These are phyloP conservation scores for Taphrina deformans DNA, from an alignment of 1,139 yeast species.

Conservation along the genomic window DNA sequence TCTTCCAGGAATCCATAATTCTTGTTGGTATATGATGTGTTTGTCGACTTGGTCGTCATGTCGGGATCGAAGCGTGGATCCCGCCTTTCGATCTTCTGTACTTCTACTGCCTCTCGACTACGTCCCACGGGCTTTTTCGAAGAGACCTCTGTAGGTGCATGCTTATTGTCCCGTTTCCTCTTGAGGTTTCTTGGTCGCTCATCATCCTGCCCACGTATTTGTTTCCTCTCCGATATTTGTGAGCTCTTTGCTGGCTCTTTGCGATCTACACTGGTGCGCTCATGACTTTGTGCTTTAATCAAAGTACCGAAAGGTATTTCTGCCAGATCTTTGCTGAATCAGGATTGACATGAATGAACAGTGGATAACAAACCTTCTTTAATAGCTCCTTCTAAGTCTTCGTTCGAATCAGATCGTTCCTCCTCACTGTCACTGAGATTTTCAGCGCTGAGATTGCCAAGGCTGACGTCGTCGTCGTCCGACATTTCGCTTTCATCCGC, in stretches of 20 bases:
- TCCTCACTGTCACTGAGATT: slow-evolving; percentile 19
- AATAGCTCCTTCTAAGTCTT: background rate
- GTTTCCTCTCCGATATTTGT: background rate
- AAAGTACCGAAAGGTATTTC: slow-evolving; percentile 14
- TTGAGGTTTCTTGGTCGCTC: background rate
- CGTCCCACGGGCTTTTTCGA: slow-evolving; percentile 40
- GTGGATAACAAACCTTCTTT: slow-evolving; percentile 4
- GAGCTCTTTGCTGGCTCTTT: background rate
- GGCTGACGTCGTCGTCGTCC: slow-evolving; percentile 16
- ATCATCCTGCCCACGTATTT: background rate
- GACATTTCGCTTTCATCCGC: background rate
- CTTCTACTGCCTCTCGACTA: slow-evolving; percentile 39
- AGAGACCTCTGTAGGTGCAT: slow-evolving; percentile 41
- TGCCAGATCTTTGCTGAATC: slow-evolving; percentile 9
- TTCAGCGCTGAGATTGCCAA: slow-evolving; percentile 21
- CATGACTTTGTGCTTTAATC: background rate
- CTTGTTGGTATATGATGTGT: slow-evolving; percentile 75
- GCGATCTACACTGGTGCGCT: background rate
- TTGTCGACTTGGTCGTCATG: slow-evolving; percentile 38
- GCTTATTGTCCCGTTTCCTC: slow-evolving; percentile 36
- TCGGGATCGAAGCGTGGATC: slow-evolving; percentile 80
- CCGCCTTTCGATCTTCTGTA: slow-evolving; percentile 43
- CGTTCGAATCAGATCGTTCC: slow-evolving; percentile 6
- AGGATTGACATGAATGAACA: no score
- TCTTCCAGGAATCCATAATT: slow-evolving; percentile 84